phyloP scores from a whole-genome alignment of 805 yeast genomes.

The Spathaspora boniae region DNA sequence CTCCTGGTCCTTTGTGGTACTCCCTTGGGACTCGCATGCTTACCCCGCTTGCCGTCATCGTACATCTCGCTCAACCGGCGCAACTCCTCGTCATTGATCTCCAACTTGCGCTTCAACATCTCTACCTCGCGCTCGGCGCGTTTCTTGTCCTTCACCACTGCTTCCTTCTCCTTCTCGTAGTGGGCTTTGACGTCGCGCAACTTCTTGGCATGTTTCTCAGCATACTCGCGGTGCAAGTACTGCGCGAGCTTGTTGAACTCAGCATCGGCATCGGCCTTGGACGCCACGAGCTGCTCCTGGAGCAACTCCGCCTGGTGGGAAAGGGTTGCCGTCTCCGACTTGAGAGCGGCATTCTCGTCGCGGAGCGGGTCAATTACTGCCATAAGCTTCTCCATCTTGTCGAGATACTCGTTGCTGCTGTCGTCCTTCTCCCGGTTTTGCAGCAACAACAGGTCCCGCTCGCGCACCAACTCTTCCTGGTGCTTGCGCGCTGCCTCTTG shows the following conservation, averaged over 20 bases:
- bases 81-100: slow-evolving; percentile 44
- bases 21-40: slow-evolving; percentile 11
- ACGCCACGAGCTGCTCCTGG: slow-evolving; percentile 24
- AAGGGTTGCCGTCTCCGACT: slow-evolving; percentile 4
- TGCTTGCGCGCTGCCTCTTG: slow-evolving; percentile 7
- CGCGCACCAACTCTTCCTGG: slow-evolving; percentile 8
- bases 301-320: slow-evolving; percentile 13
- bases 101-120: slow-evolving; percentile 36
- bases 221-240: slow-evolving; percentile 68
- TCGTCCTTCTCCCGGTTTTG: slow-evolving; percentile 33
- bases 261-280: slow-evolving; percentile 49
- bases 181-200: slow-evolving; percentile 49
- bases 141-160: slow-evolving; percentile 40
- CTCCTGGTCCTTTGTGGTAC: slow-evolving; percentile 6
- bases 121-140: slow-evolving; percentile 50
- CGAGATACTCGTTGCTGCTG: slow-evolving; percentile 29
- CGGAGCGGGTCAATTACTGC: slow-evolving; percentile 14
- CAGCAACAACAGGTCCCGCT: too few species aligned
- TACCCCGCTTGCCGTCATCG: neutral
- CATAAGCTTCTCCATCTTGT: slow-evolving; percentile 27
- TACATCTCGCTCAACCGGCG: slow-evolving; percentile 24
- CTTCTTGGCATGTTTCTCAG: slow-evolving; percentile 73
- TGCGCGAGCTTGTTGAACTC: slow-evolving; percentile 62
- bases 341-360: slow-evolving; percentile 10
- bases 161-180: slow-evolving; percentile 35